Percentiles rank a stretch among this genome's conserved stretches.
These are phyloP conservation scores for Cnidoscolus chayamansa DNA, from an alignment of 441 rosid genomes.

Conservation along the genomic window DNA sequence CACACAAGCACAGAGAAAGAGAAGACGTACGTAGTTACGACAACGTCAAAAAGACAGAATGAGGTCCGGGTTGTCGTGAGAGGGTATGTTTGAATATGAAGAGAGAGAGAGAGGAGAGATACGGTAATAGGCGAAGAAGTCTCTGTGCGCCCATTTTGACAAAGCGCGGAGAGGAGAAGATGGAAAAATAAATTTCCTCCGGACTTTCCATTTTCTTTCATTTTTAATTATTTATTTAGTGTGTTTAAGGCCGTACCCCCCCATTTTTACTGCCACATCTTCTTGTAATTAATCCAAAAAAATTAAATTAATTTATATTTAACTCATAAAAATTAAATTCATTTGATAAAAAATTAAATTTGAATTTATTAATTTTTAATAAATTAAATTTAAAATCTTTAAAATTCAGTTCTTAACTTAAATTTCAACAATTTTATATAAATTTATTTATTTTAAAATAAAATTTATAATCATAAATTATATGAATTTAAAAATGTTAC, in stretches of 20 bases:
- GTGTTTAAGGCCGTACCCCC: not conserved
- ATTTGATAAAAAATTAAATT: too few relatives aligned
- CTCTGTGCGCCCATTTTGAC: slow-evolving; percentile 15
- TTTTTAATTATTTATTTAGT: not conserved
- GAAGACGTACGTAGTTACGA: not conserved
- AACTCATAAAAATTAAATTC: too few relatives aligned
- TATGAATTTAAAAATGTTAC: too few relatives aligned
- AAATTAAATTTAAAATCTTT: too few relatives aligned
- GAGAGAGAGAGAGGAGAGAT: not conserved
- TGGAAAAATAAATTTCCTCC: not conserved
- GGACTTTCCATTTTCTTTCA: not conserved
- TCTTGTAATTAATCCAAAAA: too few relatives aligned
- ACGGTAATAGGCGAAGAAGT: slow-evolving; percentile 16
- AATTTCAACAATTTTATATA: too few relatives aligned
- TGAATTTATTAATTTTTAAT: too few relatives aligned
- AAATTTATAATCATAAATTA: too few relatives aligned
- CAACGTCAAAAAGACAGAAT: not conserved
- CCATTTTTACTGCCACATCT: too few relatives aligned
- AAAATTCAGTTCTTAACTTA: too few relatives aligned
- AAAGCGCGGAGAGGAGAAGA: not conserved
- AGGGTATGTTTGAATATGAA: not conserved
- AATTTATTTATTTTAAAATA: too few relatives aligned
- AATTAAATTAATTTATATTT: too few relatives aligned
- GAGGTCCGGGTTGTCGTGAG: not conserved
- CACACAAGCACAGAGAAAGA: not conserved